phyloP scores from a whole-genome alignment of 129 eudicot species.

The Lactuca saligna region DNA sequence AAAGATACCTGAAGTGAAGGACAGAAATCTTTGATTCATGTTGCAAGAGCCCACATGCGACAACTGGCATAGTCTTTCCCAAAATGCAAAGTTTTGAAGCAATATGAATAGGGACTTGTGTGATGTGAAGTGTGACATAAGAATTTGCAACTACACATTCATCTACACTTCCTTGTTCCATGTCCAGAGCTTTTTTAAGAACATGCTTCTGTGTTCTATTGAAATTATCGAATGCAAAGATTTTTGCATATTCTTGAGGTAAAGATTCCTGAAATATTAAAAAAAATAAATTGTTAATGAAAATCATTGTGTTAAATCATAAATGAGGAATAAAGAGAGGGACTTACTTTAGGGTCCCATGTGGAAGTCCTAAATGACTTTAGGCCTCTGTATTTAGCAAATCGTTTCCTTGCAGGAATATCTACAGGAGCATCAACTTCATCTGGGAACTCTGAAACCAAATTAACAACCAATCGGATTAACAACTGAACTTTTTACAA shows the following conservation, averaged over 20 bases:
- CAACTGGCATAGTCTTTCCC: constrained; percentile 55
- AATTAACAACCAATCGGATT: neutral
- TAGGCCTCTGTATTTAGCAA: constrained; percentile 94
- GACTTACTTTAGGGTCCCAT: constrained; percentile 88
- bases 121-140: constrained; percentile 71
- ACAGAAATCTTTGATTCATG: constrained; percentile 95
- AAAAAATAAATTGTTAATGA: neutral
- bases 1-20: constrained; percentile 81
- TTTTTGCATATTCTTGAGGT: constrained; percentile 79
- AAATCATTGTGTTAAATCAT: neutral
- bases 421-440: constrained; percentile 96
- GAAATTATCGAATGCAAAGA: constrained; percentile 84
- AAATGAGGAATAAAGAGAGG: neutral
- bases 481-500: too few species aligned
- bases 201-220: constrained; percentile 81
- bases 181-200: constrained; percentile 64
- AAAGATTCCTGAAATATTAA: constrained; percentile 68
- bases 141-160: constrained; percentile 60
- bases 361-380: constrained; percentile 90
- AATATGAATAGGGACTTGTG: constrained; percentile 51
- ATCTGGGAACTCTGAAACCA: constrained; percentile 81
- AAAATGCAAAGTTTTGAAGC: constrained; percentile 52
- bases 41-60: constrained; percentile 81
- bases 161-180: constrained; percentile 53
- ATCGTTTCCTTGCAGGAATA: constrained; percentile 84